phyloP scores from a whole-genome alignment of 2,329 filamentous ascomycete genomes.

The Diaporthe eres region DNA sequence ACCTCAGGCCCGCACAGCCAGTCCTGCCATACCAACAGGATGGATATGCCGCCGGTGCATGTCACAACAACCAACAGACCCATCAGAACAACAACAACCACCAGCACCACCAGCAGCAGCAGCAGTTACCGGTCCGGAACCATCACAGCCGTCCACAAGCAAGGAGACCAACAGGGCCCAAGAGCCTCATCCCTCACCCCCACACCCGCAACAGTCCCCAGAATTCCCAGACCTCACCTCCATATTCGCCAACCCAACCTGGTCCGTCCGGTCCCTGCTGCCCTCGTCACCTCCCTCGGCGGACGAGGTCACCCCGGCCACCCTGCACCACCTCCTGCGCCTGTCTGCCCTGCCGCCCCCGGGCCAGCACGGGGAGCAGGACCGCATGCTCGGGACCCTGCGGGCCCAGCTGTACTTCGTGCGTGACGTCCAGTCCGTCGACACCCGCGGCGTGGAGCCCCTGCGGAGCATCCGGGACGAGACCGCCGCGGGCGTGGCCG shows the following conservation, averaged over 20 bases:
- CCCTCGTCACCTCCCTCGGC: slow-evolving; percentile 52
- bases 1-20: neutral
- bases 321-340: slow-evolving; percentile 87
- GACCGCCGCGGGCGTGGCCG: slow-evolving; percentile 67
- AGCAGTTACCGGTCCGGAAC: neutral
- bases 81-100: neutral
- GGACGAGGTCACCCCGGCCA: slow-evolving; percentile 70
- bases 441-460: slow-evolving; percentile 80
- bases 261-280: slow-evolving; percentile 86
- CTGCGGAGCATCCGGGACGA: slow-evolving; percentile 87
- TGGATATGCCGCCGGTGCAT: slow-evolving; percentile 33
- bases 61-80: slow-evolving; percentile 22
- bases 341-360: slow-evolving; percentile 90
- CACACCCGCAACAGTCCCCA: neutral
- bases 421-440: slow-evolving; percentile 83
- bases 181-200: neutral
- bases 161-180: neutral
- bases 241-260: slow-evolving; percentile 79
- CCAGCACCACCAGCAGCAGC: neutral
- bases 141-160: neutral
- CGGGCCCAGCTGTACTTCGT: slow-evolving; percentile 91
- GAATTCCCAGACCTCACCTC: slow-evolving; percentile 16
- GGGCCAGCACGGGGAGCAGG: slow-evolving; percentile 72
- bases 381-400: slow-evolving; percentile 80
- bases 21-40: neutral